Conservation (phyloP, 1,284 basidiomycete species). For the Inonotus hispidus region DNA sequence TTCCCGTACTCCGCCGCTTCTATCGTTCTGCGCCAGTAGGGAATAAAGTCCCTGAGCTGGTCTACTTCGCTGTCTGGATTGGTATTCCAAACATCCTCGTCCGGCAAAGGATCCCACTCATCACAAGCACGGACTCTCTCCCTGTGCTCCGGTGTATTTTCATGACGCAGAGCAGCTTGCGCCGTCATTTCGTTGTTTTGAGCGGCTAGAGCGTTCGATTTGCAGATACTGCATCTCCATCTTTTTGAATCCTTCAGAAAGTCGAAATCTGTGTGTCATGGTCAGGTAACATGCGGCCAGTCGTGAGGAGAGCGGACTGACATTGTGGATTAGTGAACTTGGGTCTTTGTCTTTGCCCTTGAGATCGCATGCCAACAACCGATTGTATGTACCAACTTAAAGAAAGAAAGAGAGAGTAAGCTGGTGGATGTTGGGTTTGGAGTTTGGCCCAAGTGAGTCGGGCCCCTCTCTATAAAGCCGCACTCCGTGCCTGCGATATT, state of each 20-base stretch:
- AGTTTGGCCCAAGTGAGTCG: neutral
- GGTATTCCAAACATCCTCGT: conserved; percentile 14
- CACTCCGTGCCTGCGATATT: neutral
- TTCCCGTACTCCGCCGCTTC: conserved; percentile 43
- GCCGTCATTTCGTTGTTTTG: conserved; percentile 25
- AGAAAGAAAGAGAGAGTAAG: neutral
- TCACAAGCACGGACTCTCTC: conserved; percentile 5
- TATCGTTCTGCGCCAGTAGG: conserved; percentile 50
- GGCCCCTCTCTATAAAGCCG: neutral
- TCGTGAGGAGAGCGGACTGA: neutral
- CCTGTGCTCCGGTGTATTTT: conserved; percentile 6
- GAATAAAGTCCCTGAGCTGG: conserved; percentile 30
- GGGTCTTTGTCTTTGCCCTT: conserved; percentile 5
- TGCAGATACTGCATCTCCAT: conserved; percentile 34
- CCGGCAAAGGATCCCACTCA: conserved; percentile 8
- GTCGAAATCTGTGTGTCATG: conserved; percentile 27
- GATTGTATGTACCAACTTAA: neutral
- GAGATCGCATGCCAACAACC: neutral
- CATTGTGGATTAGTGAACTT: conserved; percentile 12
- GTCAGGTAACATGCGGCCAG: neutral
- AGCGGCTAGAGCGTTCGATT: conserved; percentile 17
- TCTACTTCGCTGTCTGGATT: conserved; percentile 50
- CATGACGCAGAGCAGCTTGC: conserved; percentile 26
- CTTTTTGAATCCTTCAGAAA: conserved; percentile 23
- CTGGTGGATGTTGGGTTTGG: neutral